Base-by-base conservation (phyloP, 345 rosid species). In the Citrus mangshanensis region DNA sequence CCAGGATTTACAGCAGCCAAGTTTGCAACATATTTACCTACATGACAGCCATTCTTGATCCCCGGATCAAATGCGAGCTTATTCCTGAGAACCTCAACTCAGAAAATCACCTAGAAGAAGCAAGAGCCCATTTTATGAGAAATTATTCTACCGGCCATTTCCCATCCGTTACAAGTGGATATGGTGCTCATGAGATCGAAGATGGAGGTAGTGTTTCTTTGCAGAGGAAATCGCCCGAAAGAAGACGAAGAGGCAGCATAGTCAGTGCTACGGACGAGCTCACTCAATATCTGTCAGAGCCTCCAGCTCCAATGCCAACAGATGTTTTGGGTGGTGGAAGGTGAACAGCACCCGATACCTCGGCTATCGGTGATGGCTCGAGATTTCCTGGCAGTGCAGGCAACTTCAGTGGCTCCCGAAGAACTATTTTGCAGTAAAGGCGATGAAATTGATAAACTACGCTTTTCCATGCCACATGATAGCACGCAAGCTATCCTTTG, bases 291-390 rank as follows among this genome's bases (percentile, higher is more conserved):
- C 91, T 95, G 25, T 88, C 97, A 0, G 99, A 95, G 88, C 84
- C 98, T 80, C 91, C 95, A 0, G 95, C 94, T 68, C 92, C 95
- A 12, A 92, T 92, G 81, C 91, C 93, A 49, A 93, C 95, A 0
- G 97, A 93, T 86, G 97, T 92, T 37, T 71, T 95, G 71, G 97
- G 70, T 95, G 99, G 98, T 95, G 99, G 99, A 93, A 90, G 85
- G 91, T 82, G 65, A 95, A 93, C 82, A 87, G 95, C 73, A 82
- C 95, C 16, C 92, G 99, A 61, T 95, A 90, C 86, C 95, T 32
- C 87, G 93, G 59, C 93, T 95, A 35, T 93, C 95, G 28, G 82
- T 79, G 51, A 95, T 95, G 99, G 98, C 96, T 72, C 81, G 98
- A 24, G 99, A 95, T 76, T 95, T 92, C 84, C 84, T 95, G 77